Evolutionary conservation across 495 filamentous ascomycete species (phyloP), one percentile per base, ranked within the genome.

Genomic region (Amniculicola lignicola): DNA sequence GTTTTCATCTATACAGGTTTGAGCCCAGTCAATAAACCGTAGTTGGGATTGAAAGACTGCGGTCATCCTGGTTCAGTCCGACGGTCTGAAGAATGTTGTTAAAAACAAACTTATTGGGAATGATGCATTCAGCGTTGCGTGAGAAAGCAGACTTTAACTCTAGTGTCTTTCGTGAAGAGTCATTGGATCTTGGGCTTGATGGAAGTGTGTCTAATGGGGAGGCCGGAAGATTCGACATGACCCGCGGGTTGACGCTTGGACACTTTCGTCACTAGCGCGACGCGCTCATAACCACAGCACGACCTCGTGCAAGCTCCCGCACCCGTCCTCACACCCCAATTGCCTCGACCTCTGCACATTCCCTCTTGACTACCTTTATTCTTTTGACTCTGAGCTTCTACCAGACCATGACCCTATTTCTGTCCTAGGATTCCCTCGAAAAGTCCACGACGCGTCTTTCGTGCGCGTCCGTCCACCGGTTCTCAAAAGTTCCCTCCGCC

Each of bases 1-100:
- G 40, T 79, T 5, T 80, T 85, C 57, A 70, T 85, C 44, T 85
- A 80, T 59, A 80, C 77, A 0, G 81, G 82, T 9, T 72, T 82
- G 33, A 81, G 73, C 38, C 78, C 81, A 0, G 72, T 83, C 48
- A 83, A 84, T 55, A 78, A 73, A 2, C 79, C 80, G 0, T 83
- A 72, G 71, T 43, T 83, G 48, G 80, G 81, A 1, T 51, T 84
- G 15, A 77, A 78, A 38, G 59, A 74, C 6, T 27, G 67, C 23
- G 40, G 66, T 15, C 53, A 51, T 23, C 47, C 47, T n/a, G n/a
- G n/a, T n/a, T n/a, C n/a, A n/a, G n/a, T n/a, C n/a, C n/a, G n/a
- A n/a, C n/a, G n/a, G n/a, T n/a, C n/a, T n/a, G n/a, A n/a, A n/a
- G 59, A 1, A 46, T 58, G 12, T 53, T 63, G 19, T 54, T 21